Base-by-base conservation (phyloP, 2,329 filamentous ascomycete species). In the Paecilomyces sp. region DNA sequence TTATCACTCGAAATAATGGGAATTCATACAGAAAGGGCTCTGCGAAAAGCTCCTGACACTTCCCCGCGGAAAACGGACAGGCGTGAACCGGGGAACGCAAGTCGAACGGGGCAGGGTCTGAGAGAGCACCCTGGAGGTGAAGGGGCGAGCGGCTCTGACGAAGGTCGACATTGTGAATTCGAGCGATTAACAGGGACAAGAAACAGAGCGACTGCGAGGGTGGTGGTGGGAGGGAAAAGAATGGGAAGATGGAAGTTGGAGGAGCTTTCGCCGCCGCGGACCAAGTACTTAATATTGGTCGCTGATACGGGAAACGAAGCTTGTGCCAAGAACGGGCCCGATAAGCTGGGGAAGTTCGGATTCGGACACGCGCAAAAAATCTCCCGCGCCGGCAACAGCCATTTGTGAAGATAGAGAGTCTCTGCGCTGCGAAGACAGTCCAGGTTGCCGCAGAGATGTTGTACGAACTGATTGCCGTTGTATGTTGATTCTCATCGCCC, bases 401-500 rank as follows among this genome's bases (percentile, higher is more conserved):
- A 47, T 47, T 47, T 47, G 41, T 47, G 18, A n/a, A 15, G 25
- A 28, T 41, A 18, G n/a, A 41, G 36, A 15, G 15, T 47, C 13
- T 47, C 41, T 47, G n/a, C 41, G 18, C n/a, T 18, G 9, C 4
- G 15, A 47, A 47, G 41, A 47, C n/a, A 22, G 11, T 33, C 15
- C 6, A 18, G n/a, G 8, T 47, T 9, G n/a, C 18, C 41, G 41
- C 41, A 47, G 68, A 75, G 66, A 97, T 99, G 94, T 81, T 99
- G 79, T 99, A 99, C 83, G 94, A 99, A 81, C 82, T 97, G 72
- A 94, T 99, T 77, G 94, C 90, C 76, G 88, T 97, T 79, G 94
- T 97, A 80, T 71, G 88, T 80, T 11, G n/a, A 55, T 8, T 13
- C 12, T 41, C 22, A 24, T 25, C 34, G 7, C 3, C 22, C n/a